These are phyloP conservation scores for Abrus pulchellus DNA, from an alignment of 306 rosid genomes.

Conservation along the genomic window DNA sequence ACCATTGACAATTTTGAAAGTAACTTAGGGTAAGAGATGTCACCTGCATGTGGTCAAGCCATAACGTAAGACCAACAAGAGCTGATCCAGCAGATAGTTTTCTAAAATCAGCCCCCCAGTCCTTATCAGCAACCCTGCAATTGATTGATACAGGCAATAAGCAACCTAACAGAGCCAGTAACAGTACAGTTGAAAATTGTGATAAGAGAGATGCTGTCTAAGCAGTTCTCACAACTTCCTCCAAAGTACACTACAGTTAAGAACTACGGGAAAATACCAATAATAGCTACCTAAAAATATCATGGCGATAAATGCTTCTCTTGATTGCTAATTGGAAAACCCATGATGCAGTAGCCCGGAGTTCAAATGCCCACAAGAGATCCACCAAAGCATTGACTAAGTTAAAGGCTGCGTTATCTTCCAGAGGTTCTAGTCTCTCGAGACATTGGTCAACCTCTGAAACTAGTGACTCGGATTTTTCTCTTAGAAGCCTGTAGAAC, in stretches of 20 bases:
- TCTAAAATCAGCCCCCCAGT: conserved; percentile 99
- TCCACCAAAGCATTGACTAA: conserved; percentile 88
- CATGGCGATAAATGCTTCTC: conserved; percentile 75
- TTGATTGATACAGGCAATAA: conserved; percentile 44
- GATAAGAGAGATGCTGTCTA: conserved; percentile 4
- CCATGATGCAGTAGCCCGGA: conserved; percentile 95
- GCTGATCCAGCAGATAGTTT: conserved; percentile 95
- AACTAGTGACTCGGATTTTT: conserved; percentile 75
- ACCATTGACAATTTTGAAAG: conserved; percentile 33
- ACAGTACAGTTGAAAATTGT: conserved; percentile 5
- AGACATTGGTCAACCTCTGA: conserved; percentile 73
- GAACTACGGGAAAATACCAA: conserved; percentile 38
- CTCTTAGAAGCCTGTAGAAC: conserved; percentile 77
- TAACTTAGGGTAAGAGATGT: conserved; percentile 45
- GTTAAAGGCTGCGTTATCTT: conserved; percentile 93
- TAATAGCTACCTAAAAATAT: conserved; percentile 73
- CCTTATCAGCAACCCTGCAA: conserved; percentile 88
- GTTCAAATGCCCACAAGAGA: conserved; percentile 97
- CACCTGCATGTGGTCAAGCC: conserved; percentile 99
- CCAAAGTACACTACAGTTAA: conserved; percentile 5
- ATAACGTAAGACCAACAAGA: conserved; percentile 94
- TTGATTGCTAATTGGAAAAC: conserved; percentile 88
- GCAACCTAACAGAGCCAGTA: conserved; percentile 21
- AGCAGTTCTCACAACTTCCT: conserved; percentile 36
- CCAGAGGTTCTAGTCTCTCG: conserved; percentile 68